Evolutionary conservation across 1,284 basidiomycete species (phyloP).

Genomic region (Ceratobasidium theobromae): DNA sequence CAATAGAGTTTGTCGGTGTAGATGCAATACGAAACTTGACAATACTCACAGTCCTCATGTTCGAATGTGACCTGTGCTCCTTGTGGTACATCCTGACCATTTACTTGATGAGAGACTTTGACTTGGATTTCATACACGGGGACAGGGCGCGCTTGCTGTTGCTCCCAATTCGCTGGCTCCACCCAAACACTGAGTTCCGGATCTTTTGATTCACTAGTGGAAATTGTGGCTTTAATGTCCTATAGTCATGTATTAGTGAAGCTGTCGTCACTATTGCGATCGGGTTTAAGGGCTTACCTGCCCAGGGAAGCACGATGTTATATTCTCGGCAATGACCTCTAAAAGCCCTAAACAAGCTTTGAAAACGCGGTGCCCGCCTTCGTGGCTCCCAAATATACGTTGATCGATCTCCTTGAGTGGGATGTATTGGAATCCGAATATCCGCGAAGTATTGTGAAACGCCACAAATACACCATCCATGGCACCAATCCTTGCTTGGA

Average conservation of each 20-base stretch:
- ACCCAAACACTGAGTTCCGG: constrained; percentile 27
- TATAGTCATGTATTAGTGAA: not conserved
- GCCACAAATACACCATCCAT: constrained; percentile 98
- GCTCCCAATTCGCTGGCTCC: constrained; percentile 20
- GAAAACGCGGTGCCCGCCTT: constrained; percentile 75
- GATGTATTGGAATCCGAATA: constrained; percentile 96
- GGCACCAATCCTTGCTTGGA: constrained; percentile 93
- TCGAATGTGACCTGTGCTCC: constrained; percentile 9
- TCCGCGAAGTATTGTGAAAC: constrained; percentile 87
- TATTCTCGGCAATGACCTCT: constrained; percentile 48
- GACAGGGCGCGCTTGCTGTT: not conserved
- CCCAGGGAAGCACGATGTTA: constrained; percentile 11
- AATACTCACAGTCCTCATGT: not conserved
- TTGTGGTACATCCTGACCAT: constrained; percentile 4
- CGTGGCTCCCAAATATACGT: constrained; percentile 66
- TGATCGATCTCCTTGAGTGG: constrained; percentile 86
- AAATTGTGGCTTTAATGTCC: constrained; percentile 21
- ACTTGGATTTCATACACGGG: constrained; percentile 22
- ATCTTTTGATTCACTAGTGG: constrained; percentile 17
- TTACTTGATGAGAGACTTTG: constrained; percentile 7
- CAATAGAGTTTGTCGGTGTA: not conserved
- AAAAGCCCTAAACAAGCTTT: constrained; percentile 71
- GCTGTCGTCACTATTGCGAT: not conserved
- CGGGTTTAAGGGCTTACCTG: constrained; percentile 1
- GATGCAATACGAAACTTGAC: not conserved